Base-by-base conservation (phyloP, 768 basidiomycete species). In the Trametes sanguinea region DNA sequence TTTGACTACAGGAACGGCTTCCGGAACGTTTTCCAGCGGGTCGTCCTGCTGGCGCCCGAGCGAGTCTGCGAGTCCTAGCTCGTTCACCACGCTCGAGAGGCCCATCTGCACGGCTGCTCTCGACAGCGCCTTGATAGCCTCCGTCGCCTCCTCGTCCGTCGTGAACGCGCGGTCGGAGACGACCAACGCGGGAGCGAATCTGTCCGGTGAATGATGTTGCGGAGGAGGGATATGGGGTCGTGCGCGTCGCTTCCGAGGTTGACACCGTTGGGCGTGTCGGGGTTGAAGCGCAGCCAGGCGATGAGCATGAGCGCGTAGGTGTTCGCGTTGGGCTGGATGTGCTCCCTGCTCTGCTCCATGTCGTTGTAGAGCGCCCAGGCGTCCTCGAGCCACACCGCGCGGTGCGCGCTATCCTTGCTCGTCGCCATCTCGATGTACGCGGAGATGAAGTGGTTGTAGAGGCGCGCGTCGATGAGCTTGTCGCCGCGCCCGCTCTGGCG, bases 291-390 rank as follows among this genome's bases (percentile, higher is more conserved):
- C 44, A 81, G 71, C 73, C 83, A 83, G 1, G 83, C 77, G 35
- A 84, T 74, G 11, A 94, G 77, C 83, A 91, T 86, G 16, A 84
- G 71, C 13, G 89, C 86, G 74, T 89, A 93, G 8, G 90, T 88
- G 48, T 78, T 72, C 1, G 83, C 62, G 33, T 81, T 83, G 0
- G 91, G 87, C 1, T 66, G 62, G 11, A 84, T 73, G 6, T 75
- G 77, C 59, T 86, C 85, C 0, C 68, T 62, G 6, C 75, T 79
- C 9, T 54, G 69, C 67, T 89, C 84, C 76, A 92, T 81, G 6
- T 73, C 68, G 7, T 82, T 73, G 65, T 87, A 90, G 13, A 94
- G 76, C 9, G 75, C 74, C 80, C 83, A 86, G 0, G 84, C 81
- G 33, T 86, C 80, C 29, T 85, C 81, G 2, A 87, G 55, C 91